phyloP scores from a whole-genome alignment of 2,329 filamentous ascomycete species.

The Clonostachys rosea region DNA sequence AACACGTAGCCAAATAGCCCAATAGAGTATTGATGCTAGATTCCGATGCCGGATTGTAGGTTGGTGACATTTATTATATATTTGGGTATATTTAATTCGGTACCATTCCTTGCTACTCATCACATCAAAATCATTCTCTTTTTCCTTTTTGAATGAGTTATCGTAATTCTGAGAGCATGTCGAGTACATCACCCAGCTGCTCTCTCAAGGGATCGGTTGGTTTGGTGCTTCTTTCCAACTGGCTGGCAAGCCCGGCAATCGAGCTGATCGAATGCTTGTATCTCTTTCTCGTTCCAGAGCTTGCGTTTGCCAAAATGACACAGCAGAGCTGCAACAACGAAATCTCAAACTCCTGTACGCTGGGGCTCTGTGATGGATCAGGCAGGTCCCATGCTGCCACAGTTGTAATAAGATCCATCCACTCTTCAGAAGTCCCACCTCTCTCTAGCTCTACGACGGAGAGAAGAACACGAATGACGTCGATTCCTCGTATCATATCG shows the following conservation, averaged over 20 bases:
- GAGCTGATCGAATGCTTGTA: constrained; percentile 47
- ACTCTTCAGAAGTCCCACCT: constrained; percentile 41
- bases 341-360: constrained; percentile 43
- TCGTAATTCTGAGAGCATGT: constrained; percentile 12
- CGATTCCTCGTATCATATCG: constrained; percentile 40
- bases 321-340: constrained; percentile 52
- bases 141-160: no score
- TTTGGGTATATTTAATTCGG: no score
- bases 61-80: no score
- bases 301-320: constrained; percentile 41
- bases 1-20: no score
- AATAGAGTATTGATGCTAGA: no score
- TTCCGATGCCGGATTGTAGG: no score
- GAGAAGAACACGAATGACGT: constrained; percentile 52
- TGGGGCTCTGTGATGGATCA: constrained; percentile 9
- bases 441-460: constrained; percentile 42
- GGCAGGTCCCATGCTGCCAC: constrained; percentile 43
- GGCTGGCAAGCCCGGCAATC: constrained; percentile 37
- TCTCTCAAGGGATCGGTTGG: constrained; percentile 26
- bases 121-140: no score
- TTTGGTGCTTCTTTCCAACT: constrained; percentile 8
- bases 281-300: constrained; percentile 38
- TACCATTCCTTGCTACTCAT: no score
- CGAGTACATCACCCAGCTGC: constrained; percentile 38
- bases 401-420: constrained; percentile 50